A percentile compares a stretch with the other conserved stretches of the same genome.
These are phyloP conservation scores for Lasiodiplodia sp. DNA, from an alignment of 2,329 filamentous ascomycete species.

Conservation along the genomic window DNA sequence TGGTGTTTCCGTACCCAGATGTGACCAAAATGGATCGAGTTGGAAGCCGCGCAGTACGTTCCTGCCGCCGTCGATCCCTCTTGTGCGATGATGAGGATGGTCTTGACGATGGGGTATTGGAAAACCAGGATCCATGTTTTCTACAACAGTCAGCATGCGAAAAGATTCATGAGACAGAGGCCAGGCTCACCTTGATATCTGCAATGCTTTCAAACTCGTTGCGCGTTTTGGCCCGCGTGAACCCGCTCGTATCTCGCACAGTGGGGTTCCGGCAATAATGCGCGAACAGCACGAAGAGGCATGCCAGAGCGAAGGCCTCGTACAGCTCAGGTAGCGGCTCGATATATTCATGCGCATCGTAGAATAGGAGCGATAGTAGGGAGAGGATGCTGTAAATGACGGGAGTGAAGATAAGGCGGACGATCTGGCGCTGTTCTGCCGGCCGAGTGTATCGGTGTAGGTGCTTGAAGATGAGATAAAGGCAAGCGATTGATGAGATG, in stretches of 20 bases:
- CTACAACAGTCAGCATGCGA: constrained; percentile 23
- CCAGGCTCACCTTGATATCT: constrained; percentile 9
- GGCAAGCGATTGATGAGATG: constrained; percentile 33
- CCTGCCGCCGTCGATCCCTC: constrained; percentile 36
- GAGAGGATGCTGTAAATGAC: constrained; percentile 35
- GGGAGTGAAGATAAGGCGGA: constrained; percentile 38
- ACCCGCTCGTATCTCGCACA: neutral
- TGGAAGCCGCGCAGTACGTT: constrained; percentile 34
- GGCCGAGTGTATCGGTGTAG: constrained; percentile 39
- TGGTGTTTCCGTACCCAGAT: constrained; percentile 30
- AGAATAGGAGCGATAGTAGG: constrained; percentile 37
- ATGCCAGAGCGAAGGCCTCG: constrained; percentile 39
- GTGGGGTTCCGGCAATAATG: neutral
- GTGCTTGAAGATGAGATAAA: constrained; percentile 37
- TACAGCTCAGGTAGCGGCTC: constrained; percentile 40
- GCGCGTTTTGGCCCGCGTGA: neutral
- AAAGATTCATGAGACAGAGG: constrained; percentile 2
- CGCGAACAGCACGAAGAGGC: constrained; percentile 14
- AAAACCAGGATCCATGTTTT: constrained; percentile 40
- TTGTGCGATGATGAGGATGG: constrained; percentile 35
- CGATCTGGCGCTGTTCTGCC: constrained; percentile 42
- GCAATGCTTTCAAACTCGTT: constrained; percentile 3
- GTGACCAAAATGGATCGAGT: neutral
- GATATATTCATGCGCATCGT: constrained; percentile 39
- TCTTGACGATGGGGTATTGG: constrained; percentile 38